phyloP scores from a whole-genome alignment of 2,329 filamentous ascomycete genomes.

The Fusarium torreyae region DNA sequence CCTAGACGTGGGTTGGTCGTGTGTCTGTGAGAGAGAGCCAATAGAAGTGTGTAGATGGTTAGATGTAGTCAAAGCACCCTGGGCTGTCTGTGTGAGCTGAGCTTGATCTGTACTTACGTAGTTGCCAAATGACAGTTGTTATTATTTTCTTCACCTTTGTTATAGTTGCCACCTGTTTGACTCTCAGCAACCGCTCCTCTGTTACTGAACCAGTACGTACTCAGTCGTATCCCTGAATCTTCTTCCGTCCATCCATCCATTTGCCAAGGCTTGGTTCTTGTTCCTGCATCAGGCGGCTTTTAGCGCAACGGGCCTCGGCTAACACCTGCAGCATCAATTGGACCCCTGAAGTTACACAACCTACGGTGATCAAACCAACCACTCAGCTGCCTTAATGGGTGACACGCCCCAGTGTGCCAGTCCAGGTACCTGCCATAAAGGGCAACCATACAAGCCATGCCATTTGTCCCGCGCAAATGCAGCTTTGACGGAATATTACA shows the following conservation, averaged over 20 bases:
- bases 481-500: too few species aligned
- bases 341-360: constrained; percentile 25
- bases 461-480: background rate
- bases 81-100: constrained; percentile 2
- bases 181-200: background rate
- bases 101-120: background rate
- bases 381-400: constrained; percentile 22
- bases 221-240: background rate
- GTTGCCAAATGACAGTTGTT: background rate
- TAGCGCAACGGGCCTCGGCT: constrained; percentile 43
- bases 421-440: constrained; percentile 34
- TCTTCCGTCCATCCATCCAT: too few species aligned
- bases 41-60: background rate
- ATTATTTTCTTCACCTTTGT: background rate
- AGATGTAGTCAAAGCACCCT: background rate
- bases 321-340: constrained; percentile 30
- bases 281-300: constrained; percentile 47
- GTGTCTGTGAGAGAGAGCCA: constrained; percentile 2
- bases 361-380: constrained; percentile 7
- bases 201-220: background rate
- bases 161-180: background rate
- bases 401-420: constrained; percentile 18
- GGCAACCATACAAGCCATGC: constrained; percentile 3
- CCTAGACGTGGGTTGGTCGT: constrained; percentile 19
- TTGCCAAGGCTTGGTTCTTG: constrained; percentile 36